phyloP scores from a whole-genome alignment of 345 rosid genomes.

The Salix dunnii region DNA sequence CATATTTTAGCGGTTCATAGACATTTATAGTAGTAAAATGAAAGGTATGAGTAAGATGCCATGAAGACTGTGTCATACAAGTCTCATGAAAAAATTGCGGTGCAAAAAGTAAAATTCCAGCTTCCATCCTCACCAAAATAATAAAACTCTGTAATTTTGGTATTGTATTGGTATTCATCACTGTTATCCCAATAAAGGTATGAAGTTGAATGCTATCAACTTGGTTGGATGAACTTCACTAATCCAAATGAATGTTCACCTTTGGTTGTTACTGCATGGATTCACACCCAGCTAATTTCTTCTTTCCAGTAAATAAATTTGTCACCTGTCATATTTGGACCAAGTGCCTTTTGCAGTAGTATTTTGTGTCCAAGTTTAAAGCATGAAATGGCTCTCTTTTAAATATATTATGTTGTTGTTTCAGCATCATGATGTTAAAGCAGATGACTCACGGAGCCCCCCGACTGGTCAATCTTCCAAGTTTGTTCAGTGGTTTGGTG shows the following conservation, averaged over 20 bases:
- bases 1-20: neutral
- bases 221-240: neutral
- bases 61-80: neutral
- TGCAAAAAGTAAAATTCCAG: neutral
- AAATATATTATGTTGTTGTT: slow-evolving; percentile 20
- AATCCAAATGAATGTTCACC: neutral
- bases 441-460: slow-evolving; percentile 44
- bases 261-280: neutral
- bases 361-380: slow-evolving; percentile 1
- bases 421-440: slow-evolving; percentile 48
- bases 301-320: neutral
- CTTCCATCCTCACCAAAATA: neutral
- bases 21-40: neutral
- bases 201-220: neutral
- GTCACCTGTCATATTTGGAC: neutral
- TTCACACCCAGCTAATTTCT: neutral
- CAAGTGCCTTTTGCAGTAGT: neutral
- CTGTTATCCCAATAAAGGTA: neutral
- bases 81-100: neutral
- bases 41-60: neutral
- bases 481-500: slow-evolving; percentile 81
- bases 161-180: neutral
- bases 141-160: neutral
- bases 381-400: slow-evolving; percentile 13
- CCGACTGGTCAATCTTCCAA: slow-evolving; percentile 61